phyloP scores from a whole-genome alignment of 257 asterid genomes.

The Ajuga chamaepitys region DNA sequence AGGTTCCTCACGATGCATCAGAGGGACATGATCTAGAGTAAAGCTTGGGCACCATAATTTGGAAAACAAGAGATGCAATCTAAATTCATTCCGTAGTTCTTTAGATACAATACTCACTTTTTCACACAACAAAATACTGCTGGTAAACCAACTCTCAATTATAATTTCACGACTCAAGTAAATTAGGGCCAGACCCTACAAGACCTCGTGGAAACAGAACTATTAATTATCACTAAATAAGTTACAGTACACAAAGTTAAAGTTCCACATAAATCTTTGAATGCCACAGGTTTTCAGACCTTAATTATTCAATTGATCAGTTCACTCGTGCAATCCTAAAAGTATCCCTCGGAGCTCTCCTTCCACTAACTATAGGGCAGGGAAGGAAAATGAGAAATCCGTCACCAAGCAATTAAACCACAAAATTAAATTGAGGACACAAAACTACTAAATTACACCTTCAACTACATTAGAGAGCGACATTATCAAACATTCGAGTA shows the following conservation, averaged over 20 bases:
- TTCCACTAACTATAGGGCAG: neutral
- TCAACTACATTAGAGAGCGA: neutral
- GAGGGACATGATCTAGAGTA: neutral
- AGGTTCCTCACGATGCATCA: neutral
- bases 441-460: neutral
- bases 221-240: neutral
- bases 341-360: neutral
- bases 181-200: neutral
- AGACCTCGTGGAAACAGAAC: neutral
- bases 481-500: constrained; percentile 6
- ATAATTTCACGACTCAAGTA: neutral
- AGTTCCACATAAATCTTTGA: neutral
- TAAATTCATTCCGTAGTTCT: neutral
- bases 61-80: neutral
- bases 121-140: neutral
- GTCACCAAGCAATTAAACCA: neutral
- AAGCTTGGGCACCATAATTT: neutral
- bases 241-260: neutral
- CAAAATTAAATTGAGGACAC: neutral
- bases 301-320: neutral
- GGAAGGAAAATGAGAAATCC: neutral
- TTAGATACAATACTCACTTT: neutral
- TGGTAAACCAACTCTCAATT: neutral
- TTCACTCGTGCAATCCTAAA: neutral
- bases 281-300: neutral